phyloP scores from a whole-genome alignment of 371 early-diverging fungal genomes.

The Choanephora cucurbitarum region DNA sequence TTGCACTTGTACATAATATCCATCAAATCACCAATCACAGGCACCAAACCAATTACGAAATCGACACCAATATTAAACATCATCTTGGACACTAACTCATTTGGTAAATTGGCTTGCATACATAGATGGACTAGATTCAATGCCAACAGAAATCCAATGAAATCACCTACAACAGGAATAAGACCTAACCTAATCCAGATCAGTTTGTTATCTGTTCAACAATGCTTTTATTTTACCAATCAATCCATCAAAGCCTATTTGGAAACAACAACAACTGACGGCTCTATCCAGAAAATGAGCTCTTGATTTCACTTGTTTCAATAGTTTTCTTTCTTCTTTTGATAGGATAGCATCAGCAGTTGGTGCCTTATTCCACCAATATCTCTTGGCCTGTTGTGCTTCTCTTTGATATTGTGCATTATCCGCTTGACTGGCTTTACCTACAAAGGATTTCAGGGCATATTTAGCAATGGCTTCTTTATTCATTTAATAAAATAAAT shows the following conservation, averaged over 20 bases:
- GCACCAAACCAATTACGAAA: slow-evolving; percentile 50
- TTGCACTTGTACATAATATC: slow-evolving; percentile 56
- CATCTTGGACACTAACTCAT: slow-evolving; percentile 40
- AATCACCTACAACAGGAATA: slow-evolving; percentile 53
- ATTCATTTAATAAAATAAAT: slow-evolving; percentile 15
- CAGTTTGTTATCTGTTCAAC: too few relatives aligned
- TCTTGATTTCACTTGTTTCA: slow-evolving; percentile 39
- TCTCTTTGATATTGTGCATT: not conserved
- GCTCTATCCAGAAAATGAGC: slow-evolving; percentile 47
- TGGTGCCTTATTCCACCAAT: slow-evolving; percentile 37
- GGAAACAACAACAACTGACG: slow-evolving; percentile 44
- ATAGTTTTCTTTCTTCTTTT: slow-evolving; percentile 27
- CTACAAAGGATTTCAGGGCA: slow-evolving; percentile 17
- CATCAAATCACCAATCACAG: slow-evolving; percentile 47
- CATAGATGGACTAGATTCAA: slow-evolving; percentile 42
- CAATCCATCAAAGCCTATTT: slow-evolving; percentile 53
- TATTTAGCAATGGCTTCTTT: slow-evolving; percentile 24
- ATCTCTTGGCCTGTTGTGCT: slow-evolving; percentile 13
- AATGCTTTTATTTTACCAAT: slow-evolving; percentile 45
- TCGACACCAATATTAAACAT: slow-evolving; percentile 48
- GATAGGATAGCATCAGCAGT: slow-evolving; percentile 34
- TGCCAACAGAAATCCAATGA: slow-evolving; percentile 38
- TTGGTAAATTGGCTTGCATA: slow-evolving; percentile 40
- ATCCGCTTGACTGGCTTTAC: not conserved
- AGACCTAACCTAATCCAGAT: slow-evolving; percentile 31